Conservation (phyloP, 371 early-diverging fungal genomes). For the Gilbertella persicaria region DNA sequence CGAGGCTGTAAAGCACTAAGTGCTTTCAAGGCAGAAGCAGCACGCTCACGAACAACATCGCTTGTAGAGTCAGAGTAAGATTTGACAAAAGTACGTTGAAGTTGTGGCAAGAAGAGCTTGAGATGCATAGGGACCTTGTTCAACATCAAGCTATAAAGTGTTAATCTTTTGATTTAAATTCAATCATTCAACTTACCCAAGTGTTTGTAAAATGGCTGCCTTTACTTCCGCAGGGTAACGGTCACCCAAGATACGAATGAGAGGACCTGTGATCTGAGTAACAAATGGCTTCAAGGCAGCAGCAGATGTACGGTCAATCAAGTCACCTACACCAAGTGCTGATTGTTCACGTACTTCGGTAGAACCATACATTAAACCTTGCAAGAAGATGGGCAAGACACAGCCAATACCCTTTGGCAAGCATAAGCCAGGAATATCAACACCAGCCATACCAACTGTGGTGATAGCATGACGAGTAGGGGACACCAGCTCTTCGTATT, state of each 20-base stretch:
- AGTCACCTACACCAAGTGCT: slow-evolving; percentile 81
- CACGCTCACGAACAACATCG: slow-evolving; percentile 73
- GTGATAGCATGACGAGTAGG: slow-evolving; percentile 75
- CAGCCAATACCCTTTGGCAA: slow-evolving; percentile 93
- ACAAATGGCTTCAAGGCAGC: slow-evolving; percentile 88
- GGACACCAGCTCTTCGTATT: slow-evolving; percentile 78
- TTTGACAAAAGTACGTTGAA: slow-evolving; percentile 96
- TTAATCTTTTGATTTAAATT: slow-evolving; percentile 5
- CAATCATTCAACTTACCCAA: slow-evolving; percentile 49
- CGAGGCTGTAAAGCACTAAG: slow-evolving; percentile 27
- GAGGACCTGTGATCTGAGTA: slow-evolving; percentile 94
- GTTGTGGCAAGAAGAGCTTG: slow-evolving; percentile 97
- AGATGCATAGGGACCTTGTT: slow-evolving; percentile 82
- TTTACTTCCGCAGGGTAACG: slow-evolving; percentile 90
- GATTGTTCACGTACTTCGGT: slow-evolving; percentile 85
- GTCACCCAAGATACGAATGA: slow-evolving; percentile 97
- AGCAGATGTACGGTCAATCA: slow-evolving; percentile 74
- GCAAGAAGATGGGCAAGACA: slow-evolving; percentile 88
- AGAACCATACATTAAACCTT: slow-evolving; percentile 91
- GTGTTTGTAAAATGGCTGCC: slow-evolving; percentile 84
- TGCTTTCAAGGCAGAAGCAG: slow-evolving; percentile 73
- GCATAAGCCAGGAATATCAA: slow-evolving; percentile 85
- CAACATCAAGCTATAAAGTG: slow-evolving; percentile 61
- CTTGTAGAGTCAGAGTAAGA: slow-evolving; percentile 78
- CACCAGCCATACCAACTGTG: slow-evolving; percentile 56